Base-by-base conservation (phyloP, 495 filamentous ascomycete species). In the Daldinia bambusicola region DNA sequence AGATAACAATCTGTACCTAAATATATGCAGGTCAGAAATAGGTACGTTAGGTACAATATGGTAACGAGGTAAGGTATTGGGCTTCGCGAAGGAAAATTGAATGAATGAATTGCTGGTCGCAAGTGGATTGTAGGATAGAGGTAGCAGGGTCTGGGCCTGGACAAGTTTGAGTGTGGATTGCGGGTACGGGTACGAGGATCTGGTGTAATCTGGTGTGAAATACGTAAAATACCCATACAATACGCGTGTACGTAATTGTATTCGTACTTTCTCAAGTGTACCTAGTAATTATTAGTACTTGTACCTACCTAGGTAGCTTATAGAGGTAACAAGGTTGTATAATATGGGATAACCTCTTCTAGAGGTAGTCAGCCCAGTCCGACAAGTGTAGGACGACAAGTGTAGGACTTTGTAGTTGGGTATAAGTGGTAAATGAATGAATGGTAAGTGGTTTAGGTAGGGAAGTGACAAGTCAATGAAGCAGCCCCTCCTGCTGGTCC, bases 41-140 rank as follows among this genome's bases (percentile, higher is more conserved):
- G n/a, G 50, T 53, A 53, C n/a, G 50, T 30, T 53, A 53, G 16
- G 43, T 48, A 48, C 43, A 7, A 52, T 57, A 57, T 20, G n/a
- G n/a, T n/a, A n/a, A n/a, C n/a, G n/a, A n/a, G 3, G n/a, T 22
- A 37, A 34, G 7, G 55, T 57, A 57, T 64, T 64, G 52, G 61
- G 61, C 67, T 63, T 59, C 9, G 26, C 26, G 59, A 55, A 69
- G 38, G 31, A 43, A 12, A 7, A 51, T 16, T 50, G 50, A 16
- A 53, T 30, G 18, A 22, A 48, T 48, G 43, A 48, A 48, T 48
- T 22, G 30, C 50, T 14, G 22, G 50, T 10, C 30, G 50, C 26
- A 53, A 20, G 50, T 31, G 50, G 50, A 12, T 6, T 53, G 50
- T 53, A 18, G 32, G 50, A 53, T 53, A 53, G 30, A 9, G 18